Evolutionary conservation across 2,329 filamentous ascomycete species (phyloP).

Genomic region (Microsporum canis): DNA sequence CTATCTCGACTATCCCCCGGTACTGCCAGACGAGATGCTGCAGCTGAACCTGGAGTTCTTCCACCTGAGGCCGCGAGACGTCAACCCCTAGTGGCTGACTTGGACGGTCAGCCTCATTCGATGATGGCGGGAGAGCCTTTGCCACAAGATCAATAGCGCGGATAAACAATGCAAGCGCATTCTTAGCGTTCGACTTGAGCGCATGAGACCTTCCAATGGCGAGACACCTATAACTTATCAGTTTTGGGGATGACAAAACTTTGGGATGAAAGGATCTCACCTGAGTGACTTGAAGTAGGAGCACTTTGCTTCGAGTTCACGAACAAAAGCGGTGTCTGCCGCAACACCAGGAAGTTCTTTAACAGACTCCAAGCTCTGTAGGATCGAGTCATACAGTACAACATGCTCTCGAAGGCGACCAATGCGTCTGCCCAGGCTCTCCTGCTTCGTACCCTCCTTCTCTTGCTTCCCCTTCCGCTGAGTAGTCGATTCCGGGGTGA

Average conservation of each 20-base stretch:
- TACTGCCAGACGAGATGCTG: slow-evolving; percentile 64
- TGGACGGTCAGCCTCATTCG: slow-evolving; percentile 19
- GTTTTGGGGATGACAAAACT: slow-evolving; percentile 11
- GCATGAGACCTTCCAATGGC: slow-evolving; percentile 77
- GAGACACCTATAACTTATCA: slow-evolving; percentile 48
- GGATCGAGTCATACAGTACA: slow-evolving; percentile 78
- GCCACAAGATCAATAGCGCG: slow-evolving; percentile 55
- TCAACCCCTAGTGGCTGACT: slow-evolving; percentile 54
- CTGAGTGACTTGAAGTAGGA: slow-evolving; percentile 83
- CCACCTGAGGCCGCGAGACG: slow-evolving; percentile 49
- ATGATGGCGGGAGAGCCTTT: slow-evolving; percentile 35
- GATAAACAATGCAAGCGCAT: slow-evolving; percentile 74
- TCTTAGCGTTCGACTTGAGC: slow-evolving; percentile 57
- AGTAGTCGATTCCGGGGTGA: slow-evolving; percentile 39
- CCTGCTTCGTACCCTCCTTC: slow-evolving; percentile 47
- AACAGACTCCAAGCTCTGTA: slow-evolving; percentile 83
- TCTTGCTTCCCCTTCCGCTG: slow-evolving; percentile 36
- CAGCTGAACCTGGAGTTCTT: slow-evolving; percentile 51
- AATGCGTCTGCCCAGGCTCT: slow-evolving; percentile 63
- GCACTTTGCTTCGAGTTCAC: slow-evolving; percentile 65
- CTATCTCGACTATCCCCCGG: slow-evolving; percentile 75
- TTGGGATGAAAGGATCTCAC: slow-evolving; percentile 36
- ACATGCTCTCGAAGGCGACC: slow-evolving; percentile 73
- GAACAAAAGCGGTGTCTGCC: slow-evolving; percentile 63
- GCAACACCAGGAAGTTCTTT: slow-evolving; percentile 83